Percentiles rank a stretch among this genome's conserved stretches.
Conservation (phyloP, 2,329 filamentous ascomycete species). For the Pseudofabraea citricarpa region DNA sequence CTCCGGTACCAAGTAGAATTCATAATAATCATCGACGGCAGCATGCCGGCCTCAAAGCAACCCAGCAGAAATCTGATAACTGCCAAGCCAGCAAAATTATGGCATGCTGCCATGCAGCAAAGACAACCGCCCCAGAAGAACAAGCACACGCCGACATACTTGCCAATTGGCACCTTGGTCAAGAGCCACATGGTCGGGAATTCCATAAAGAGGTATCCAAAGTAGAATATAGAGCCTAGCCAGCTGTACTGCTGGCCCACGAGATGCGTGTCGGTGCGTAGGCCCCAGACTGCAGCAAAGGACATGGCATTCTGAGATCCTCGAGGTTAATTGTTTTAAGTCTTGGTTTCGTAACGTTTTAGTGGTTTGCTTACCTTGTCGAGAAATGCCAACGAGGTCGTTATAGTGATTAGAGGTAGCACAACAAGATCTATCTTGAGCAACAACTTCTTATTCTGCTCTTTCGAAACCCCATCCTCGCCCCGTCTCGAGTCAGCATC, state of each 20-base stretch:
- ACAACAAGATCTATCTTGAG: not conserved
- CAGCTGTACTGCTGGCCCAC: conserved; percentile 42
- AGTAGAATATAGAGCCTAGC: conserved; percentile 39
- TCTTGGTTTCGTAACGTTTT: too few relatives aligned
- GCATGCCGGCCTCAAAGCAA: conserved; percentile 22
- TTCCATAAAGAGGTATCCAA: conserved; percentile 40
- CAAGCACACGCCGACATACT: conserved; percentile 54
- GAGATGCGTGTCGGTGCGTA: conserved; percentile 39
- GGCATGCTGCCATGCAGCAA: conserved; percentile 54
- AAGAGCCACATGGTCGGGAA: conserved; percentile 15
- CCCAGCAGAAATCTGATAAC: conserved; percentile 31
- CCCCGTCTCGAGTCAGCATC: too few relatives aligned
- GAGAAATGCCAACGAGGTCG: not conserved
- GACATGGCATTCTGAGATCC: conserved; percentile 19
- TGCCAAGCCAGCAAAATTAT: conserved; percentile 12
- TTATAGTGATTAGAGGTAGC: not conserved
- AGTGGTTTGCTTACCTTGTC: conserved; percentile 4
- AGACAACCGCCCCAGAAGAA: conserved; percentile 53
- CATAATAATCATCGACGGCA: conserved; percentile 44
- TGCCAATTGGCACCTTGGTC: conserved; percentile 53
- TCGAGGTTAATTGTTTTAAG: too few relatives aligned
- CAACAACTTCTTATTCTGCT: not conserved
- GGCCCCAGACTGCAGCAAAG: conserved; percentile 40
- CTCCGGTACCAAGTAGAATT: conserved; percentile 57
- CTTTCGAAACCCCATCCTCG: not conserved